These are phyloP conservation scores for Leishmania martiniquensis DNA, from an alignment of 208 protist species.

Conservation along the genomic window DNA sequence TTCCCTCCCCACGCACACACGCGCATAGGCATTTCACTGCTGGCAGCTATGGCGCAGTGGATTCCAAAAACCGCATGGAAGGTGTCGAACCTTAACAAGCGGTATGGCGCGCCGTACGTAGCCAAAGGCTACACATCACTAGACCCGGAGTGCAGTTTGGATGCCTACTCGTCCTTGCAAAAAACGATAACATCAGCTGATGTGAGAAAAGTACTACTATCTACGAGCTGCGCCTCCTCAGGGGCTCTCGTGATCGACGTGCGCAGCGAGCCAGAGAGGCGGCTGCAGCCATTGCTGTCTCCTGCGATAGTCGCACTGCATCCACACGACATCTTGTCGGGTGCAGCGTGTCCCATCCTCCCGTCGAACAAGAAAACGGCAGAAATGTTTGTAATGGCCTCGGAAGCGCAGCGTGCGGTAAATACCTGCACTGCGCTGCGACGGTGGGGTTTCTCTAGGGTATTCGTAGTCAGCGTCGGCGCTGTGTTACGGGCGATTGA, in stretches of 20 bases:
- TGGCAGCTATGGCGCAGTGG: conserved; percentile 79
- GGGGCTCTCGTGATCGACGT: conserved; percentile 74
- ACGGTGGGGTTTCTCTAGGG: conserved; percentile 75
- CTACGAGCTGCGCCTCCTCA: not conserved
- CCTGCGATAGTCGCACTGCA: conserved; percentile 58
- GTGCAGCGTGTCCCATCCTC: conserved; percentile 68
- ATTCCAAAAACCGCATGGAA: conserved; percentile 90
- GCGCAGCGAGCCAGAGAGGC: conserved; percentile 47
- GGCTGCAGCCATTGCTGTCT: conserved; percentile 21
- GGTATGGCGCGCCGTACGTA: conserved; percentile 74
- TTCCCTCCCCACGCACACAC: not conserved
- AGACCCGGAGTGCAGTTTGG: conserved; percentile 27
- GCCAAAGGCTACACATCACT: conserved; percentile 33
- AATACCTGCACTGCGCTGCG: conserved; percentile 59
- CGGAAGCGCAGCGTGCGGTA: conserved; percentile 48
- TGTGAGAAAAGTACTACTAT: conserved; percentile 4
- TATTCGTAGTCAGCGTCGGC: conserved; percentile 45
- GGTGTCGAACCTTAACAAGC: conserved; percentile 86
- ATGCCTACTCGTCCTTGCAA: conserved; percentile 36
- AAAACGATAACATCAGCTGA: not conserved
- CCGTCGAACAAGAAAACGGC: conserved; percentile 42
- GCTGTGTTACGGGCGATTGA: conserved; percentile 31
- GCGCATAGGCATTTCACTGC: not conserved
- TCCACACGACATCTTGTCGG: conserved; percentile 81
- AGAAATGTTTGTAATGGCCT: conserved; percentile 69